phyloP scores from a whole-genome alignment of 2,329 filamentous ascomycete genomes.

The Fusarium nisikadoi region DNA sequence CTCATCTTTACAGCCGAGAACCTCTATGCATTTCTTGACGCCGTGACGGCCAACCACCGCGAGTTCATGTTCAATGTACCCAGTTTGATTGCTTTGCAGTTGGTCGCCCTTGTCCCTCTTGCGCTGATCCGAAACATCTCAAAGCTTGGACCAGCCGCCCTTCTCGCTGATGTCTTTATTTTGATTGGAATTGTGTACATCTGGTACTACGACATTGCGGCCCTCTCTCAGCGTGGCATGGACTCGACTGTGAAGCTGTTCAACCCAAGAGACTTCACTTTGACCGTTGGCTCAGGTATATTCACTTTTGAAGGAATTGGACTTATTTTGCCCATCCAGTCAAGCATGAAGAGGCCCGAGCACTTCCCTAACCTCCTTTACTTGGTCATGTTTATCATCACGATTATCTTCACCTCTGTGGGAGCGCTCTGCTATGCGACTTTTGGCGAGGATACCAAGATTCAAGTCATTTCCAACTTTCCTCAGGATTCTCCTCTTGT shows the following conservation, averaged over 20 bases:
- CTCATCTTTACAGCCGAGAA: constrained; percentile 84
- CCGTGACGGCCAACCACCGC: constrained; percentile 62
- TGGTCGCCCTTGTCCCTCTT: constrained; percentile 72
- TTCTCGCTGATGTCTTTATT: constrained; percentile 78
- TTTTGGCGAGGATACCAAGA: constrained; percentile 74
- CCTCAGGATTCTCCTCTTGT: constrained; percentile 77
- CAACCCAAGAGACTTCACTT: constrained; percentile 74
- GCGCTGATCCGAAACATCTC: constrained; percentile 79
- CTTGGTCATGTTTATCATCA: constrained; percentile 78
- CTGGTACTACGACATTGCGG: constrained; percentile 74
- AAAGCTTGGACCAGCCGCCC: constrained; percentile 74
- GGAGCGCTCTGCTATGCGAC: constrained; percentile 79
- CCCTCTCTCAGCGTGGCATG: constrained; percentile 65
- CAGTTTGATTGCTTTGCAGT: constrained; percentile 72
- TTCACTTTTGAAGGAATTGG: constrained; percentile 85
- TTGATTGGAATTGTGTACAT: constrained; percentile 77
- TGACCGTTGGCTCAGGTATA: constrained; percentile 78
- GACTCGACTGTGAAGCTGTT: constrained; percentile 72
- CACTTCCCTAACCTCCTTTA: constrained; percentile 74
- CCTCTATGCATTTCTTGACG: constrained; percentile 72
- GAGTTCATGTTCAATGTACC: constrained; percentile 63
- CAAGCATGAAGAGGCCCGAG: constrained; percentile 76
- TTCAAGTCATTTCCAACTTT: constrained; percentile 81
- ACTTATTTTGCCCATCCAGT: constrained; percentile 80
- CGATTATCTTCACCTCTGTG: constrained; percentile 76